A percentile compares a stretch with the other conserved stretches of the same genome.
These are phyloP conservation scores for Ophiostoma pallidulum DNA, from an alignment of 2,329 filamentous ascomycete genomes.

Conservation along the genomic window DNA sequence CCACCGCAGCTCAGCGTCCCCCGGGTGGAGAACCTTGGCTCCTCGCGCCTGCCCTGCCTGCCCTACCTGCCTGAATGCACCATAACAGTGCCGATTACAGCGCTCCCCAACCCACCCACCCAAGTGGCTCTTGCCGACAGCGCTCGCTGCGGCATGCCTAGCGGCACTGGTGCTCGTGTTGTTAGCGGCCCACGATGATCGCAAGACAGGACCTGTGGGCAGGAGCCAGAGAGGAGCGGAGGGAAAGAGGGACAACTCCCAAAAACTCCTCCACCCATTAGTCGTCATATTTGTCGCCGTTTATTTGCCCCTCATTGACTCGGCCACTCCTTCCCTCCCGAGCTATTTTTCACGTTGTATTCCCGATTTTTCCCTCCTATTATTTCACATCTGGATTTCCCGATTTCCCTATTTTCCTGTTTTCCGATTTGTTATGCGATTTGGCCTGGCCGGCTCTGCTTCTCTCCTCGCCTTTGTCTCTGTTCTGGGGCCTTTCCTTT, in stretches of 20 bases:
- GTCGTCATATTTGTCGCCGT: conserved; percentile 11
- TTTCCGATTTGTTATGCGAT: conserved; percentile 1
- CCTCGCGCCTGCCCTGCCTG: background rate
- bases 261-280: conserved; percentile 4
- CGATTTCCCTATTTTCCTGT: conserved; percentile 7
- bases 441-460: too few relatives aligned
- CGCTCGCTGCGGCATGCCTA: too few relatives aligned
- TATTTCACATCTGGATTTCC: background rate
- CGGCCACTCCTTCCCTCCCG: conserved; percentile 14
- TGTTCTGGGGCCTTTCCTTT: background rate
- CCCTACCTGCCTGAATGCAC: too few relatives aligned
- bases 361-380: background rate
- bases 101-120: conserved; percentile 4
- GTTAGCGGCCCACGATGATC: conserved; percentile 7
- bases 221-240: too few relatives aligned
- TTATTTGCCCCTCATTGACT: conserved; percentile 16
- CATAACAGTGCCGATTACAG: background rate
- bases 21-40: conserved; percentile 4
- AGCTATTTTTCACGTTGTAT: conserved; percentile 12
- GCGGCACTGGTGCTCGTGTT: background rate
- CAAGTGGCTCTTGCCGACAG: conserved; percentile 1
- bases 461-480: background rate
- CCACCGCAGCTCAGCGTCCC: background rate
- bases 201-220: too few relatives aligned
- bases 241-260: conserved; percentile 3